Evolutionary conservation across 2,329 filamentous ascomycete genomes (phyloP).

Genomic region (Monosporascus sp.): DNA sequence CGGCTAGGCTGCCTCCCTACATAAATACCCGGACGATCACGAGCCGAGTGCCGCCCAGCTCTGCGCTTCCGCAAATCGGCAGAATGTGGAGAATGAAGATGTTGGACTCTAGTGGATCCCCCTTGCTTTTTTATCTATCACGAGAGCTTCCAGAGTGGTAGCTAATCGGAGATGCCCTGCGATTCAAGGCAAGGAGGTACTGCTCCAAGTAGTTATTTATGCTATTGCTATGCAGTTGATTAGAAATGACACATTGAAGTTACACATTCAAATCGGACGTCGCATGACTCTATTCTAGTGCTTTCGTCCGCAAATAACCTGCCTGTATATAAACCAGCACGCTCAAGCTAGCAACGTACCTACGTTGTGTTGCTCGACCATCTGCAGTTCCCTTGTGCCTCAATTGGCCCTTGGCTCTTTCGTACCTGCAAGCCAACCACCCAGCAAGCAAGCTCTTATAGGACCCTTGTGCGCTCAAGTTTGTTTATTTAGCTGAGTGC

Average conservation of each 20-base stretch:
- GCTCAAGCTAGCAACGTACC: too few species aligned
- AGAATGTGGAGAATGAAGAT: conserved; percentile 18
- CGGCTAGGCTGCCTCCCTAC: too few species aligned
- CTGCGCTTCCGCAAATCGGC: conserved; percentile 22
- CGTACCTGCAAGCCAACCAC: neutral
- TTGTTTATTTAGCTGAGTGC: neutral
- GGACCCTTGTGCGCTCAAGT: neutral
- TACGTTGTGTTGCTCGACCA: neutral
- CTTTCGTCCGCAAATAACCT: too few species aligned
- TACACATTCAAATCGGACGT: too few species aligned
- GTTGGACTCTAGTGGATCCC: conserved; percentile 9
- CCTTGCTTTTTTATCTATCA: conserved; percentile 4
- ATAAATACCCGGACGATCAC: too few species aligned
- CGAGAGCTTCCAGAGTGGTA: neutral
- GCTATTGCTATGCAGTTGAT: too few species aligned
- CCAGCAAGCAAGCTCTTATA: neutral
- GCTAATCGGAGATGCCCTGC: neutral
- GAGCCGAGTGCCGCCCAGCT: too few species aligned
- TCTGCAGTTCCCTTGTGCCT: neutral
- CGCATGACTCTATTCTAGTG: too few species aligned
- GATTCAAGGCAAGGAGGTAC: too few species aligned
- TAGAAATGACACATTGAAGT: too few species aligned
- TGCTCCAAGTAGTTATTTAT: too few species aligned
- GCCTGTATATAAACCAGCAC: too few species aligned
- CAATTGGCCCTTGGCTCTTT: neutral